These are phyloP conservation scores for Penicillium sp. DNA, from an alignment of 2,329 filamentous ascomycete species.

Conservation along the genomic window DNA sequence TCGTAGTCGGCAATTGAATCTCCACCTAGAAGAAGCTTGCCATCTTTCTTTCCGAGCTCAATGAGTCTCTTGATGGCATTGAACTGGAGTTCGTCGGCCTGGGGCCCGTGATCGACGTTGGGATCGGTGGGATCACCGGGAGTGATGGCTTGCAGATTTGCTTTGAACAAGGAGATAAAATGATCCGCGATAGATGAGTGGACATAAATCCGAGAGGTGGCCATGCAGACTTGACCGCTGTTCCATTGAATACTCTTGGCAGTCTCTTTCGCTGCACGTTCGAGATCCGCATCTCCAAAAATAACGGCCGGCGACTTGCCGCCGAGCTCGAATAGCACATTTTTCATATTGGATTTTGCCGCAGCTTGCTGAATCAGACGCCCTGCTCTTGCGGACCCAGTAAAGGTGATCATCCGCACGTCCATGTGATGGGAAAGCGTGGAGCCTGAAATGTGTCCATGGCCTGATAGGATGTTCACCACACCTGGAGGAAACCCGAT, in stretches of 20 bases:
- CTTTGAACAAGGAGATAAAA: background rate
- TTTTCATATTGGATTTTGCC: background rate
- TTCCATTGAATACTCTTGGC: background rate
- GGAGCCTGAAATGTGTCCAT: background rate
- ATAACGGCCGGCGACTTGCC: background rate
- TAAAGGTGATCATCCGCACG: background rate
- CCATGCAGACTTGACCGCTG: background rate
- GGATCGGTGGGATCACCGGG: slow-evolving; percentile 52
- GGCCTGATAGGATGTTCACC: background rate
- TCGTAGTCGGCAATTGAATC: slow-evolving; percentile 61
- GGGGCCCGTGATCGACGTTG: slow-evolving; percentile 75
- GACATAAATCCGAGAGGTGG: background rate
- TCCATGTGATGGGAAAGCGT: background rate
- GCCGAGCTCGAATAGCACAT: background rate
- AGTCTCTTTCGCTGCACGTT: background rate
- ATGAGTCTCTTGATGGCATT: slow-evolving; percentile 78
- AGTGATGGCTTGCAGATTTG: background rate
- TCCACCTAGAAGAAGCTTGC: slow-evolving; percentile 61
- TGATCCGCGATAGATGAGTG: background rate
- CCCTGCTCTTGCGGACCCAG: background rate
- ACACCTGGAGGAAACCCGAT: background rate
- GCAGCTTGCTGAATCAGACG: background rate
- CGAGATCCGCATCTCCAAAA: background rate
- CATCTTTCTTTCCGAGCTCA: slow-evolving; percentile 61
- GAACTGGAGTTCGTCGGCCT: slow-evolving; percentile 76